Base-by-base conservation (phyloP, 371 early-diverging fungal species). In the Batkoa obscura region DNA sequence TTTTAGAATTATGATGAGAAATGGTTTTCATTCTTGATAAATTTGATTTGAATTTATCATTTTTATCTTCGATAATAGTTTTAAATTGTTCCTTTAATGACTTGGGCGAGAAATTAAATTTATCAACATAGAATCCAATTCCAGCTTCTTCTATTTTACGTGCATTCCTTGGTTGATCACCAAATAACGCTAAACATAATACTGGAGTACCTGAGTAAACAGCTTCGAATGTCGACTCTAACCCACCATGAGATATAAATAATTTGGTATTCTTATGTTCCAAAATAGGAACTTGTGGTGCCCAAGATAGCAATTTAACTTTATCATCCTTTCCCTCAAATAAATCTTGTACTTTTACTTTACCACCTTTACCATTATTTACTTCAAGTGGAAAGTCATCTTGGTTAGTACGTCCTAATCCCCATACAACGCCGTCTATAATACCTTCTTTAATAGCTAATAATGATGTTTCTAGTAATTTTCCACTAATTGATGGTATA, bases 361-460 rank as follows among this genome's bases (percentile, higher is more conserved):
- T 34, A 50, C 13, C 13, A 13, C 31, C 34, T 3, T 34, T 30
- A 33, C 32, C 12, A 34, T 17, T 0, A 15, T 31, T 54, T 45
- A 33, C 2, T 23, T 23, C 23, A 23, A 23, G 23, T 23, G 23
- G 23, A 23, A 23, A 23, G 15, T 43, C 35, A 1, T 6, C 8
- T 31, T n/a, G 9, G 12, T 47, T 23, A 3, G 56, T 55, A 1
- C 34, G 10, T n/a, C 31, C 43, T 31, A 53, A 45, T 0, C 32
- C 17, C 59, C 59, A 59, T 3, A 59, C 32, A 10, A 53, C 54
- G 46, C 59, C 59, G 30, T 59, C 59, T 3, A 59, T 3, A n/a
- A 54, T 5, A n/a, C 30, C 45, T 4, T 35, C 36, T 1, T 59
- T n/a, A 3, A 52, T 5, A n/a, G 38, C 45, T 15, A 45, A 45